These are phyloP conservation scores for Cryomyces antarcticus DNA, from an alignment of 495 filamentous ascomycete species.

Conservation along the genomic window DNA sequence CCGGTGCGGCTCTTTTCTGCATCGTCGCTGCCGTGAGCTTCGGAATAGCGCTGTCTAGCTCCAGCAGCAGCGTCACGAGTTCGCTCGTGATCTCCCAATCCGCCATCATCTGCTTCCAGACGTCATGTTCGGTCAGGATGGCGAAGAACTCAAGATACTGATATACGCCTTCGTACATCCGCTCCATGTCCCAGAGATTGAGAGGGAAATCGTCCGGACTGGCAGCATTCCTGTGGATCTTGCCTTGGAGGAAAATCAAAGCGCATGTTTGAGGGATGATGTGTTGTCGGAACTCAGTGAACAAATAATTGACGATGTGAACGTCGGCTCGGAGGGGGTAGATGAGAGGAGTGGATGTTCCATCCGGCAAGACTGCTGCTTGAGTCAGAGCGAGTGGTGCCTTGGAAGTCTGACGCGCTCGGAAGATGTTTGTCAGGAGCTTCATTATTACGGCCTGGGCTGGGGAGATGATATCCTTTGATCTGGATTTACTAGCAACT, in stretches of 20 bases:
- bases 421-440: conserved; percentile 73
- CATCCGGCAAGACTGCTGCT: conserved; percentile 23
- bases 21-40: conserved; percentile 23
- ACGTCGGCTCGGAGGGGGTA: conserved; percentile 30
- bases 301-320: conserved; percentile 67
- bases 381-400: not conserved
- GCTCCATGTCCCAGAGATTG: conserved; percentile 92
- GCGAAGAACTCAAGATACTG: conserved; percentile 88
- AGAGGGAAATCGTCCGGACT: conserved; percentile 70
- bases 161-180: conserved; percentile 71
- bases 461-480: conserved; percentile 88
- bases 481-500: conserved; percentile 12
- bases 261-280: conserved; percentile 84
- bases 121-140: conserved; percentile 54
- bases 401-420: conserved; percentile 25
- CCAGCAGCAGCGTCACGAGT: conserved; percentile 63
- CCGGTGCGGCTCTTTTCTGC: not conserved
- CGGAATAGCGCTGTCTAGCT: conserved; percentile 67
- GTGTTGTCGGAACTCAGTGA: conserved; percentile 74
- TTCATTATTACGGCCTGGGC: conserved; percentile 83
- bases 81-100: conserved; percentile 79
- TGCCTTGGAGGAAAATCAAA: conserved; percentile 81
- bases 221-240: conserved; percentile 49
- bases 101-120: conserved; percentile 41
- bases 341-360: not conserved